Base-by-base conservation (phyloP, 257 asterid genomes). In the Schizonepeta tenuifolia region DNA sequence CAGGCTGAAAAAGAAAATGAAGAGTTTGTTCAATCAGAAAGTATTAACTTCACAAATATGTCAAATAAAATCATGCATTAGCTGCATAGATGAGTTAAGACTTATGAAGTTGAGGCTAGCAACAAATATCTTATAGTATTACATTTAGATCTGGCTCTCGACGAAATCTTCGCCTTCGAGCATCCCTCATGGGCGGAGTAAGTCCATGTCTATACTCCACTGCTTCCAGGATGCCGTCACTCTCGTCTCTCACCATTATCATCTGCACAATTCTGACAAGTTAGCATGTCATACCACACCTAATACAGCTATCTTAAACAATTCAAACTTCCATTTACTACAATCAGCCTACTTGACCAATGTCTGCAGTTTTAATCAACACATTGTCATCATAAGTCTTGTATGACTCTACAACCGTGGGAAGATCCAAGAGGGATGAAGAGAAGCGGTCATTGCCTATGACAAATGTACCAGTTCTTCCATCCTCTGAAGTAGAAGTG, bases 171-270 rank as follows among this genome's bases (percentile, higher is more conserved):
- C 98, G 85, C 79, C 99, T 87, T 65, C 96, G 89, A 72, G 99
- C 98, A 87, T 95, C 99, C 84, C 98, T 83, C 96, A 87, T 90
- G 4, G 96, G 91, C 49, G 96, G 97, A 41, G 99, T 95, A 77
- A 95, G 96, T 22, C 98, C 90, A 26, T 85, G 90, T 50, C 84
- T 78, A 59, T 80, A 71, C 76, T 85, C 90, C 62, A 74, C 80
- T 28, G 87, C 72, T 71, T 85, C 90, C 3, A 87, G 86, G 57
- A 76, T 73, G 65, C 67, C 57, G 0, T 85, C 90, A 56, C 64
- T 70, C 35, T 85, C 90, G 49, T 81, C 87, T 74, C 84, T 83
- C 72, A 85, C 87, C 86, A 80, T 83, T 73, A 85, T 83, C 77
- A 85, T 83, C 87, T 85, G 77, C 70, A 74, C 61, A 75, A 38